phyloP scores from a whole-genome alignment of 163 green algal species.

The Chlamydomonas reinhardtii region DNA sequence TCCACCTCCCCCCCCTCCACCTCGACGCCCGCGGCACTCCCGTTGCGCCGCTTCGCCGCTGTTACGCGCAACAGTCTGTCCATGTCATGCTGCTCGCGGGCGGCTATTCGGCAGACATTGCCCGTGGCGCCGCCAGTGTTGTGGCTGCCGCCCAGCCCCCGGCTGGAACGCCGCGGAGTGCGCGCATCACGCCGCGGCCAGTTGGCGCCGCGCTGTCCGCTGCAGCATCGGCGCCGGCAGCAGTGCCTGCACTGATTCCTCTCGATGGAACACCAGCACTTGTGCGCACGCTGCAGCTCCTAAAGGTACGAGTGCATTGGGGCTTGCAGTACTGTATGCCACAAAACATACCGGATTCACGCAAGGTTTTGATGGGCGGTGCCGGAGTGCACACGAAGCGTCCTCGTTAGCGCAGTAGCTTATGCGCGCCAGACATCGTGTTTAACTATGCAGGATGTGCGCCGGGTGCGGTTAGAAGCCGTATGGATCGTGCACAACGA shows the following conservation, averaged over 20 bases:
- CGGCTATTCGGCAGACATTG: conserved; percentile 16
- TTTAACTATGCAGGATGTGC: not conserved
- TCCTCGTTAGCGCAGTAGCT: not conserved
- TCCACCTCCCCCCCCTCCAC: no score
- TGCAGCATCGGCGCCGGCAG: not conserved
- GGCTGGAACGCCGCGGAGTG: not conserved
- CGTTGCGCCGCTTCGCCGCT: no score
- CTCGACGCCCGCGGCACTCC: no score
- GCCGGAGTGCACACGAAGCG: no score
- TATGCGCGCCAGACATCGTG: not conserved
- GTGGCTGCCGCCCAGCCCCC: not conserved
- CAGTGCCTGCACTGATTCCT: conserved; percentile 20
- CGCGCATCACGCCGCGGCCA: not conserved
- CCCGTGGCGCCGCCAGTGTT: not conserved
- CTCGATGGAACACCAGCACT: not conserved
- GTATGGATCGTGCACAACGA: conserved; percentile 45
- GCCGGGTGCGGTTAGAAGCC: conserved; percentile 1
- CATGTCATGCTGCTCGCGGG: conserved; percentile 30
- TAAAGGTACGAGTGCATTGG: not conserved
- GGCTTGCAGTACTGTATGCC: no score
- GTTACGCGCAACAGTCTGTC: not conserved
- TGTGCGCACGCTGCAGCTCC: not conserved
- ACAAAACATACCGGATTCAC: no score
- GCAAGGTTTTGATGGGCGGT: no score
- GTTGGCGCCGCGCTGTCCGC: not conserved